Base-by-base conservation (phyloP, 2,329 filamentous ascomycete genomes). In the Fusarium longipes region DNA sequence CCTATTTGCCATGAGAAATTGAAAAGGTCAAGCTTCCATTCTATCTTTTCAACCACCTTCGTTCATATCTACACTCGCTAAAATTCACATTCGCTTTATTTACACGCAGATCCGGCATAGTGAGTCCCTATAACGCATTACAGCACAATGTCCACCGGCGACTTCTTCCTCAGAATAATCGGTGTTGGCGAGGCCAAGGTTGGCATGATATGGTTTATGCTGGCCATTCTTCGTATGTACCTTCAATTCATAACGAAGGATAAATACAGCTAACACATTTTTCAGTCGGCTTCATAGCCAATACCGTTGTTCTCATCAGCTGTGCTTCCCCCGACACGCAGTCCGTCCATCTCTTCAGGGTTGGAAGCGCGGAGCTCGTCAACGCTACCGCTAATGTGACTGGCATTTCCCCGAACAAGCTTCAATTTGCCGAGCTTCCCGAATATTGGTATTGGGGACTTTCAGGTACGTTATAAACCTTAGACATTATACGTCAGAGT, bases 381-480 rank as follows among this genome's bases (percentile, higher is more conserved):
- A 45, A 45, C 22, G 50, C 38, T 5, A 35, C 50, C 4, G 29
- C 50, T 10, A 53, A 53, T 11, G 20, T 53, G 1, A 53, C 50
- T 8, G 50, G 42, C 4, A 18, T 47, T 8, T 35, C 38, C 6
- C 17, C 12, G 9, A 35, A 5, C 15, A 33, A 47, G 8, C 22
- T 53, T 1, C 22, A 35, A 11, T 35, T 25, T 5, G 10, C 17
- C 8, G 39, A 44, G 22, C 39, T 53, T 7, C 50, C 38, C 1
- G 50, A 53, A 2, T 29, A 53, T 27, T 53, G 50, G 39, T 53
- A 53, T 4, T 53, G 39, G 50, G 50, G 50, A 4, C 15, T 45
- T 6, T 47, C 50, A 10, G 50, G 50, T 47, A 2, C 10, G 25
- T 27, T 27, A 27, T 27, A 9, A 27, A 6, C 9, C 25, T 27